phyloP scores from a whole-genome alignment of 768 basidiomycete genomes.

The Hemileccinum impolitum region DNA sequence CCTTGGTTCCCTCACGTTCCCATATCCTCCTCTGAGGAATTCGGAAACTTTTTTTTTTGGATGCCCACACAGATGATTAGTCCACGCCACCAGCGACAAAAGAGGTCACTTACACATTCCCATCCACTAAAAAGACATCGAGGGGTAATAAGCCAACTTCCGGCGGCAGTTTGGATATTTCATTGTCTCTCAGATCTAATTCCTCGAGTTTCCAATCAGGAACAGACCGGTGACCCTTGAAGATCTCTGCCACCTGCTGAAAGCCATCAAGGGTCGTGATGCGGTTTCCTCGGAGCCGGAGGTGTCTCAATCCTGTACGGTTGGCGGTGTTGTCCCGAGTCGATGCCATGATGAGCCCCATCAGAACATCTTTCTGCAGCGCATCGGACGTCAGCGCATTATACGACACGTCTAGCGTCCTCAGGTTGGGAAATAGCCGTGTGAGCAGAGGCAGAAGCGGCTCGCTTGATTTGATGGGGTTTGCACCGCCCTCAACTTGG shows the following conservation, averaged over 20 bases:
- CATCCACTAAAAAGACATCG: constrained; percentile 81
- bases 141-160: constrained; percentile 73
- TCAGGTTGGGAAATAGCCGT: constrained; percentile 66
- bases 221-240: constrained; percentile 61
- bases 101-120: constrained; percentile 61
- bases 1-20: constrained; percentile 86
- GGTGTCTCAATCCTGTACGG: constrained; percentile 58
- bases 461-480: constrained; percentile 47
- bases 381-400: constrained; percentile 59
- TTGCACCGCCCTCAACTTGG: constrained; percentile 29
- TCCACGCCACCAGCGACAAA: background rate
- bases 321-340: constrained; percentile 17
- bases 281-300: constrained; percentile 67
- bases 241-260: constrained; percentile 54
- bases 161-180: constrained; percentile 64
- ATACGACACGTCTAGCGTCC: constrained; percentile 71
- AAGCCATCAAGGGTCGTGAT: constrained; percentile 63
- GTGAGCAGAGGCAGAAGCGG: constrained; percentile 56
- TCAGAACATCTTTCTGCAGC: constrained; percentile 46
- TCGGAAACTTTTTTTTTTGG: constrained; percentile 60
- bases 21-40: constrained; percentile 78
- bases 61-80: background rate
- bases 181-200: constrained; percentile 79
- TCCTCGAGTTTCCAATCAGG: constrained; percentile 77
- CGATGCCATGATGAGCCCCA: constrained; percentile 49